Conservation (phyloP, 768 basidiomycete genomes). For the Mycena kentingensis region DNA sequence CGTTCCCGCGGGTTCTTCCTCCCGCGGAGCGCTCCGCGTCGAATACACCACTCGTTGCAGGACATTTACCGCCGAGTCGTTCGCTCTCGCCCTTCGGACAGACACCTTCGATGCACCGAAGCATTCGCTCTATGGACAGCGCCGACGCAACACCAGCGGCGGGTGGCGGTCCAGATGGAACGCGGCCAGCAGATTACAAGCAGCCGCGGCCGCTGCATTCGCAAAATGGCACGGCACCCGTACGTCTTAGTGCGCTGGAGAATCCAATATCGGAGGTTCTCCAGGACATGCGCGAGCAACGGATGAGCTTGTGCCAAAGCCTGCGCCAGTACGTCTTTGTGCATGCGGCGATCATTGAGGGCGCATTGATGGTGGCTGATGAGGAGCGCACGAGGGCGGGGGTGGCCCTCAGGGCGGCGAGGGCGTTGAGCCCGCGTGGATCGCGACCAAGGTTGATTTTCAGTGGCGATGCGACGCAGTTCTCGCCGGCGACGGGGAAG, state of each 20-base stretch:
- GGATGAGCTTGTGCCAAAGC: constrained; percentile 96
- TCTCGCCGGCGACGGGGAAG: constrained; percentile 51
- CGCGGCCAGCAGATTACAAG: constrained; percentile 54
- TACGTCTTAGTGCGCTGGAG: constrained; percentile 58
- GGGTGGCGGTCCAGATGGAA: constrained; percentile 1
- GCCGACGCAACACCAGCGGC: neutral
- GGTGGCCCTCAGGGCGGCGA: constrained; percentile 2
- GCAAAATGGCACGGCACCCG: constrained; percentile 47
- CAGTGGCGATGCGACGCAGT: constrained; percentile 13
- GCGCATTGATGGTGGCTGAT: constrained; percentile 74
- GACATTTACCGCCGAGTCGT: constrained; percentile 11
- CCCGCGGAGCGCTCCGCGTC: too few relatives aligned
- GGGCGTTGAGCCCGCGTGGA: neutral
- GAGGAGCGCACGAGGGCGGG: constrained; percentile 54
- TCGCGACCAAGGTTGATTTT: constrained; percentile 17
- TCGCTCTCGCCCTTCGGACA: constrained; percentile 15
- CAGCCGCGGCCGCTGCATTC: constrained; percentile 62
- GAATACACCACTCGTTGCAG: too few relatives aligned
- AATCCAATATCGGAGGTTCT: constrained; percentile 83
- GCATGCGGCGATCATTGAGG: constrained; percentile 82
- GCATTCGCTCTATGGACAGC: constrained; percentile 2
- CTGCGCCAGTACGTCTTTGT: constrained; percentile 94
- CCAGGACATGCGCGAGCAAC: constrained; percentile 92
- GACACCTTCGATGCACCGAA: neutral
- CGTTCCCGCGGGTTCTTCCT: too few relatives aligned